These are phyloP conservation scores for Arctostaphylos glauca DNA, from an alignment of 148 eudicot genomes.

Conservation along the genomic window DNA sequence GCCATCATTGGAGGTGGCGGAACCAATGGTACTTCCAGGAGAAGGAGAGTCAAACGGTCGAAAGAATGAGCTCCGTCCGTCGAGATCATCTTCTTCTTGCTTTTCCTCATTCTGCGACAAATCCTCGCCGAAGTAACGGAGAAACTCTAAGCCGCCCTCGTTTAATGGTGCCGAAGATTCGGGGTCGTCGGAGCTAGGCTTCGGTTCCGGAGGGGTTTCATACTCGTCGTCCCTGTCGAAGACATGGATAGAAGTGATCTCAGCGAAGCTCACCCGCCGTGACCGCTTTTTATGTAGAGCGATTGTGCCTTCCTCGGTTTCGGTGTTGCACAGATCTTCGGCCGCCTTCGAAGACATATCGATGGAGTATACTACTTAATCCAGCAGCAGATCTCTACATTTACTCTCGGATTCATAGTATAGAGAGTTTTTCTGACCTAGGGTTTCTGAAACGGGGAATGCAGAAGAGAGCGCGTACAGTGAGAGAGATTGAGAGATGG, in stretches of 20 bases:
- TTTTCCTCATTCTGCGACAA: slow-evolving; percentile 20
- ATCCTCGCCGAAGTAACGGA: slow-evolving; percentile 30
- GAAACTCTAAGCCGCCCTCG: slow-evolving; percentile 24
- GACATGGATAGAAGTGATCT: slow-evolving; percentile 74
- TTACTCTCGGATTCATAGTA: not conserved
- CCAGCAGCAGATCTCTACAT: not conserved
- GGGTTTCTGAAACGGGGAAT: not conserved
- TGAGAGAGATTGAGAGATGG: not conserved
- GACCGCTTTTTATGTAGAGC: slow-evolving; percentile 50
- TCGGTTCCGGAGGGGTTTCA: slow-evolving; percentile 43
- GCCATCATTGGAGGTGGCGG: slow-evolving; percentile 53
- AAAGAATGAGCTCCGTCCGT: slow-evolving; percentile 26
- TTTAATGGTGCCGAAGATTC: slow-evolving; percentile 10
- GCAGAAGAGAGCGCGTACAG: not conserved
- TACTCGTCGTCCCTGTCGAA: slow-evolving; percentile 72
- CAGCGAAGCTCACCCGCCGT: slow-evolving; percentile 90
- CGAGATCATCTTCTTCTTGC: slow-evolving; percentile 3
- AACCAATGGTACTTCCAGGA: slow-evolving; percentile 38
- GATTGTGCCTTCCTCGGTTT: slow-evolving; percentile 52
- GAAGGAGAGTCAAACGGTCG: slow-evolving; percentile 46
- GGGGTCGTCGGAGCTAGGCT: slow-evolving; percentile 13
- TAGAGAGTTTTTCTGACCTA: not conserved
- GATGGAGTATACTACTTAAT: not conserved
- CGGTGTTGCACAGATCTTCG: slow-evolving; percentile 40
- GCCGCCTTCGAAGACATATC: slow-evolving; percentile 31